phyloP scores from a whole-genome alignment of 768 basidiomycete genomes.

The Collybiopsis confluens region DNA sequence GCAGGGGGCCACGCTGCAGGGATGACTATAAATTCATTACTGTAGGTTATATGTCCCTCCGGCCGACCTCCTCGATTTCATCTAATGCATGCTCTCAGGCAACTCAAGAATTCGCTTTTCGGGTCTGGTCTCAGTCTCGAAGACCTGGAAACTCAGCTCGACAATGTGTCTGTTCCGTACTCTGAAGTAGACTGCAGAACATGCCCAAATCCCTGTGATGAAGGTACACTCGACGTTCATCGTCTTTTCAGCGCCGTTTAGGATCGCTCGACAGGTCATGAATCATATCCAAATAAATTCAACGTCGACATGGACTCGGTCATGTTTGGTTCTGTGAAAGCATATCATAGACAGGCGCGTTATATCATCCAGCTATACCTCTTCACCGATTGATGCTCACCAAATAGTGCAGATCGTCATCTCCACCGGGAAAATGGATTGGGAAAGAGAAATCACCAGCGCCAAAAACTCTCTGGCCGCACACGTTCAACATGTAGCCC shows the following conservation, averaged over 20 bases:
- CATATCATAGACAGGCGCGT: constrained; percentile 78
- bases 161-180: constrained; percentile 58
- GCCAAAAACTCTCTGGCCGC: constrained; percentile 69
- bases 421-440: constrained; percentile 87
- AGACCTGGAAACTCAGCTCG: constrained; percentile 46
- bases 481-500: constrained; percentile 29
- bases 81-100: constrained; percentile 37
- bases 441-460: constrained; percentile 77
- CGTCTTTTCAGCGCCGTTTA: constrained; percentile 10
- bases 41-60: not conserved
- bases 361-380: not conserved
- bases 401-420: constrained; percentile 63
- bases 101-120: constrained; percentile 37
- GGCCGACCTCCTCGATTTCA: not conserved
- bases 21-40: constrained; percentile 7
- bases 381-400: not conserved
- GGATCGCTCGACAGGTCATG: constrained; percentile 46
- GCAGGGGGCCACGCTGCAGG: not conserved
- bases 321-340: constrained; percentile 83
- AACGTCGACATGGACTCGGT: constrained; percentile 74
- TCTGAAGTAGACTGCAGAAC: constrained; percentile 63
- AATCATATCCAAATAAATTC: constrained; percentile 69
- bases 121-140: constrained; percentile 34
- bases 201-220: constrained; percentile 76
- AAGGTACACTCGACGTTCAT: constrained; percentile 36